Conservation (phyloP, 768 basidiomycete species). For the Lentinula aciculospora region DNA sequence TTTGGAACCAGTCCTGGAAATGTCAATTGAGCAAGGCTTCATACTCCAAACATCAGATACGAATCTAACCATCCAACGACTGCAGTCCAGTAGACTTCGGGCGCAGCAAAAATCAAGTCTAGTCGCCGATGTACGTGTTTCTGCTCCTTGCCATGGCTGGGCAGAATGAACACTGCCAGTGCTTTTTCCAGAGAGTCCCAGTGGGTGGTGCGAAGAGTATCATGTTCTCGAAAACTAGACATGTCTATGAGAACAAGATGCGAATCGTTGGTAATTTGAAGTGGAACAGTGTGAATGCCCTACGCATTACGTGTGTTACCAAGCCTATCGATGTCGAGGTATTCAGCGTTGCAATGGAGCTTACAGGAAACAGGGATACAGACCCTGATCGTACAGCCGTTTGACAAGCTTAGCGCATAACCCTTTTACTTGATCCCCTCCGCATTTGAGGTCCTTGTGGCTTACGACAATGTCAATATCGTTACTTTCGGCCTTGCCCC, state of each 20-base stretch:
- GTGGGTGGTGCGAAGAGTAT: constrained; percentile 49
- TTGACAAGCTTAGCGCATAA: constrained; percentile 57
- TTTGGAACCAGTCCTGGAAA: constrained; percentile 73
- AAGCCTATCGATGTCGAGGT: constrained; percentile 44
- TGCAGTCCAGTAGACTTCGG: constrained; percentile 81
- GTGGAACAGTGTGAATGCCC: not conserved
- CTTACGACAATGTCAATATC: constrained; percentile 91
- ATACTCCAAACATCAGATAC: not conserved
- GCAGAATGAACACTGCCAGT: constrained; percentile 72
- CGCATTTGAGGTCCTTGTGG: constrained; percentile 46
- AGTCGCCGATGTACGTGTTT: constrained; percentile 58
- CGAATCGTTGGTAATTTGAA: not conserved
- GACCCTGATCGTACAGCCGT: constrained; percentile 52
- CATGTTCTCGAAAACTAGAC: constrained; percentile 52
- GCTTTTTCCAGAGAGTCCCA: constrained; percentile 84
- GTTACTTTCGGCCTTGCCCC: constrained; percentile 76
- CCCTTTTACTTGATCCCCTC: constrained; percentile 46
- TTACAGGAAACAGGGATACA: not conserved
- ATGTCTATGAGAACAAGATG: constrained; percentile 35
- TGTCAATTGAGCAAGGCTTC: not conserved
- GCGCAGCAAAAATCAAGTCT: constrained; percentile 78
- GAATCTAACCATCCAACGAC: constrained; percentile 75
- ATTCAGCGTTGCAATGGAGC: not conserved
- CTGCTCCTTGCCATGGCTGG: constrained; percentile 23
- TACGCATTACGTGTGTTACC: constrained; percentile 82